Evolutionary conservation across 495 filamentous ascomycete species (phyloP).

Genomic region (Lasiosphaeria miniovina): DNA sequence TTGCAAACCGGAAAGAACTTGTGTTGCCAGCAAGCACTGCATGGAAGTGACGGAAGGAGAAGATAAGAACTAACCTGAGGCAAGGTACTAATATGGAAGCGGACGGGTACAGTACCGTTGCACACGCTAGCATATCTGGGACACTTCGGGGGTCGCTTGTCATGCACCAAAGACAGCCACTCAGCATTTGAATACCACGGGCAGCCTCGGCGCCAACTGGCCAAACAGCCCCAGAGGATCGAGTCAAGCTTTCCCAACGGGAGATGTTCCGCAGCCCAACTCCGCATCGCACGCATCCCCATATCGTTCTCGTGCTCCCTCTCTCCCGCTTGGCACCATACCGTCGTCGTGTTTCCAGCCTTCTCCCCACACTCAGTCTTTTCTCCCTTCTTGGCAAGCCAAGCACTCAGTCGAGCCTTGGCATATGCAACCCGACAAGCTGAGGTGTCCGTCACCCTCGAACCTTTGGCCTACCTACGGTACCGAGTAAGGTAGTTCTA

Average conservation of each 20-base stretch:
- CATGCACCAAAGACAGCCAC: no score
- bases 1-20: no score
- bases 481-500: no score
- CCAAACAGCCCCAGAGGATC: conserved; percentile 3
- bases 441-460: conserved; percentile 28
- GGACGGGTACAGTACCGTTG: no score
- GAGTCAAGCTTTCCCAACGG: conserved; percentile 21
- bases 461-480: conserved; percentile 27
- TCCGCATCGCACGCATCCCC: conserved; percentile 2
- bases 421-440: conserved; percentile 36
- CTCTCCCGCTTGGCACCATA: not conserved
- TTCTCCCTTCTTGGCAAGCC: conserved; percentile 32
- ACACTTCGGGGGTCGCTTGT: no score
- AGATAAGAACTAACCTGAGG: no score
- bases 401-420: conserved; percentile 33
- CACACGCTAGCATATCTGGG: no score
- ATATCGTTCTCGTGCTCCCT: conserved; percentile 8
- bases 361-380: conserved; percentile 13
- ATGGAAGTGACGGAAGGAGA: no score
- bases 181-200: no score
- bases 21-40: no score
- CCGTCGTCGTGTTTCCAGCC: no score
- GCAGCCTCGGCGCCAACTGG: not conserved
- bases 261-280: conserved; percentile 12
- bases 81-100: no score